Evolutionary conservation across 257 asterid species (phyloP).

Genomic region (Perilla frutescens): DNA sequence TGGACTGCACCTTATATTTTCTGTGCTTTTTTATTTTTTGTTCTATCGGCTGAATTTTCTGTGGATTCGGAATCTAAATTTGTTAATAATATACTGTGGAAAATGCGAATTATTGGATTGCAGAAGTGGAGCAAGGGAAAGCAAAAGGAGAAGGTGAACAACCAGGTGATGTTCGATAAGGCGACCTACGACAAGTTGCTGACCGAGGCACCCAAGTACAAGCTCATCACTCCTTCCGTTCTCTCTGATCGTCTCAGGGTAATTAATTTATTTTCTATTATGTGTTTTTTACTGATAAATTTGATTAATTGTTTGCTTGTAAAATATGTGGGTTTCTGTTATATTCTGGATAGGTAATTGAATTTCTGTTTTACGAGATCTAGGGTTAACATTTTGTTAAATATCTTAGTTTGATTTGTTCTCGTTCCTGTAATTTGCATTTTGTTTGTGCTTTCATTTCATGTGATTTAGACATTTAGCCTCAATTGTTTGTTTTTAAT

Average conservation of each 20-base stretch:
- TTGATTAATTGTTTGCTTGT: neutral
- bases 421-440: neutral
- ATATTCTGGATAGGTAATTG: neutral
- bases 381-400: neutral
- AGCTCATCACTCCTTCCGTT: conserved; percentile 91
- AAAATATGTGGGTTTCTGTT: neutral
- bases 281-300: neutral
- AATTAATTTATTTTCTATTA: conserved; percentile 5
- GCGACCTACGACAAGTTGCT: conserved; percentile 83
- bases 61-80: conserved; percentile 13
- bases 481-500: neutral
- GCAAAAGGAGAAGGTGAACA: conserved; percentile 98
- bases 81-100: neutral
- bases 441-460: no score
- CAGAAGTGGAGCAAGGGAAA: conserved; percentile 83
- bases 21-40: neutral
- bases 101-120: conserved; percentile 13
- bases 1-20: neutral
- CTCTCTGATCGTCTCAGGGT: conserved; percentile 97
- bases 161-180: conserved; percentile 88
- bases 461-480: no score
- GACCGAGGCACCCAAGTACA: conserved; percentile 86
- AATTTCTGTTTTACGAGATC: neutral
- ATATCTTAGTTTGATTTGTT: neutral
- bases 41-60: neutral